Evolutionary conservation across 192 early-diverging fungal genomes (phyloP).

Genomic region (Cladochytrium replicatum): DNA sequence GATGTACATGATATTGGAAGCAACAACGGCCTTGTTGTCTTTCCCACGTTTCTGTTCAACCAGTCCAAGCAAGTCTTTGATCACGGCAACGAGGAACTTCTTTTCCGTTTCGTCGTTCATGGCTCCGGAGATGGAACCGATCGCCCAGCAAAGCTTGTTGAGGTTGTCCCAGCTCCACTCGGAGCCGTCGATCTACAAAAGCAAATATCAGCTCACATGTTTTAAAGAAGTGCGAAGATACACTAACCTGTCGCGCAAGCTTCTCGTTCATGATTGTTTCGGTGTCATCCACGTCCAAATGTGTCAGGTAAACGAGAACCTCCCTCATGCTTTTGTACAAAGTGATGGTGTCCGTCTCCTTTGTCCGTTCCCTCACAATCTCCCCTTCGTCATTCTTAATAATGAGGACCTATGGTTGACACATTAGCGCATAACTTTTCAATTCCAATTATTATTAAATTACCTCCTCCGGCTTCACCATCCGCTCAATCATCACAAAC

Average conservation of each 20-base stretch:
- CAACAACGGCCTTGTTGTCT: slow-evolving; percentile 99
- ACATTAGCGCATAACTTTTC: not conserved
- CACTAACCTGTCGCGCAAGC: slow-evolving; percentile 67
- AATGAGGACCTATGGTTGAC: slow-evolving; percentile 70
- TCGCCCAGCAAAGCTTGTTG: slow-evolving; percentile 98
- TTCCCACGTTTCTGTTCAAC: slow-evolving; percentile 97
- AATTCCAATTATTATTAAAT: not conserved
- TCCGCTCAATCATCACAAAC: slow-evolving; percentile 94
- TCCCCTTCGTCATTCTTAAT: slow-evolving; percentile 99
- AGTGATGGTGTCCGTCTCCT: slow-evolving; percentile 96
- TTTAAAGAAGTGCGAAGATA: no score
- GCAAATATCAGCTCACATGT: no score
- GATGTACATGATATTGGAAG: slow-evolving; percentile 99
- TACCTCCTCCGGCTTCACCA: slow-evolving; percentile 98
- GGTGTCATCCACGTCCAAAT: slow-evolving; percentile 88
- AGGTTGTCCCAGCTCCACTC: slow-evolving; percentile 98
- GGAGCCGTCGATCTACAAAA: slow-evolving; percentile 70
- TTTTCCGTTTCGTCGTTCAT: slow-evolving; percentile 97
- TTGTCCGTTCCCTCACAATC: slow-evolving; percentile 93
- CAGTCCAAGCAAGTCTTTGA: slow-evolving; percentile 94
- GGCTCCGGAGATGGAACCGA: slow-evolving; percentile 95
- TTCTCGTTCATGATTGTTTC: slow-evolving; percentile 95
- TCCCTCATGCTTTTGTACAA: slow-evolving; percentile 98
- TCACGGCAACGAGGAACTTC: slow-evolving; percentile 93
- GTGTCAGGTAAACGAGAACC: slow-evolving; percentile 93